Base-by-base conservation (phyloP, 176 grass and related monocot species). In the Lolium perenne region DNA sequence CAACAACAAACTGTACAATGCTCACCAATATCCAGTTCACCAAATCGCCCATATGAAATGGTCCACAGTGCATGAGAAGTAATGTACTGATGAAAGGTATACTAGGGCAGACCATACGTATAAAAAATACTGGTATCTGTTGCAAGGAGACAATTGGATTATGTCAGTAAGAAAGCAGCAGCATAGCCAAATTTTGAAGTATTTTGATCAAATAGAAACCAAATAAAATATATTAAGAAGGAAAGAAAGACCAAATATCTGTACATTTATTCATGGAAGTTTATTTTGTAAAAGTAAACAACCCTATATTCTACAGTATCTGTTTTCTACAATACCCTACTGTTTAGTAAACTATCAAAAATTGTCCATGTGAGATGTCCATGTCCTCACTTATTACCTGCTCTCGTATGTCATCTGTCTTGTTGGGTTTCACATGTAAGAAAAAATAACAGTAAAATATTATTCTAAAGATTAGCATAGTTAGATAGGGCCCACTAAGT, bases 91-190 rank as follows among this genome's bases (percentile, higher is more conserved):
- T 51, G 18, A 96, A 90, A 29, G 86, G 84, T 88, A 99, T 92
- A 83, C 76, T 86, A 16, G 97, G 97, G 83, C 92, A 95, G 53
- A 94, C 82, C 88, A 99, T 93, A 79, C 88, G 88, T 80, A 99
- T 93, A 48, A 99, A 96, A 75, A 99, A 99, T 71, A 99, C 94
- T 62, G 97, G 97, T 82, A 99, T 89, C 97, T 99, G 92, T 74
- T 88, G 82, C 83, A 80, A 64, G 4, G 15, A 81, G 54, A 88
- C 25, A 89, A 82, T 55, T 65, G 38, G 18, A 74, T 41, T 78
- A 15, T 80, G 17, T 90, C 61, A 91, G 58, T 55, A 15, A 46
- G 38, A 26, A 70, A 67, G 78, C 5, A 86, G 63, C 7, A 74
- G 4, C 32, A 50, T 45, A 82, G 25, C 16, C 38, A 15, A 67